phyloP scores from a whole-genome alignment of 495 filamentous ascomycete genomes.

The Penicillium antarcticum region DNA sequence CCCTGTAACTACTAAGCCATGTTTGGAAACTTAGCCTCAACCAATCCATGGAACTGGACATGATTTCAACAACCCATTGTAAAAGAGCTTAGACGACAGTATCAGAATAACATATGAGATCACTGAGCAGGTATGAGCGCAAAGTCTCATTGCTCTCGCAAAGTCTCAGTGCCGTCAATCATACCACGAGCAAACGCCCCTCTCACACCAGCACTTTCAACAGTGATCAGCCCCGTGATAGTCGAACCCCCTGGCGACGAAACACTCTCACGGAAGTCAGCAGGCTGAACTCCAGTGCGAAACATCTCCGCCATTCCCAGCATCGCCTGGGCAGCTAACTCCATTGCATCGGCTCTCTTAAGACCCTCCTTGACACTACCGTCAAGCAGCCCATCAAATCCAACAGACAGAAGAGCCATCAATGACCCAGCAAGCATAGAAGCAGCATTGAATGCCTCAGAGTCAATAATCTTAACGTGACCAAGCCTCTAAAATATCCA shows the following conservation, averaged over 20 bases:
- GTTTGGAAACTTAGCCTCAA: no score
- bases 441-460: slow-evolving; percentile 16
- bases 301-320: slow-evolving; percentile 22
- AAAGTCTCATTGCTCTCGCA: no score
- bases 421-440: slow-evolving; percentile 21
- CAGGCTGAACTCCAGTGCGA: slow-evolving; percentile 16
- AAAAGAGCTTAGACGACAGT: no score
- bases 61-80: no score
- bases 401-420: slow-evolving; percentile 18
- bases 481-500: slow-evolving; percentile 9
- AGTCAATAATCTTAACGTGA: slow-evolving; percentile 11
- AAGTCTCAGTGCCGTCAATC: not conserved
- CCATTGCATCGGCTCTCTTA: slow-evolving; percentile 17
- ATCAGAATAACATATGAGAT: no score
- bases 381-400: slow-evolving; percentile 26
- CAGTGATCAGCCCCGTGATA: slow-evolving; percentile 14
- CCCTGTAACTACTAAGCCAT: no score
- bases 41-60: no score
- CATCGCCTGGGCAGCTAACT: slow-evolving; percentile 21
- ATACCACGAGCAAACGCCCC: not conserved
- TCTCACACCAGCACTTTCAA: slow-evolving; percentile 18
- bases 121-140: no score
- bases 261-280: slow-evolving; percentile 19
- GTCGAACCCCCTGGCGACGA: slow-evolving; percentile 23
- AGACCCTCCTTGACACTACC: slow-evolving; percentile 25